Evolutionary conservation across 306 rosid genomes (phyloP).

Genomic region (Ceratonia siliqua): DNA sequence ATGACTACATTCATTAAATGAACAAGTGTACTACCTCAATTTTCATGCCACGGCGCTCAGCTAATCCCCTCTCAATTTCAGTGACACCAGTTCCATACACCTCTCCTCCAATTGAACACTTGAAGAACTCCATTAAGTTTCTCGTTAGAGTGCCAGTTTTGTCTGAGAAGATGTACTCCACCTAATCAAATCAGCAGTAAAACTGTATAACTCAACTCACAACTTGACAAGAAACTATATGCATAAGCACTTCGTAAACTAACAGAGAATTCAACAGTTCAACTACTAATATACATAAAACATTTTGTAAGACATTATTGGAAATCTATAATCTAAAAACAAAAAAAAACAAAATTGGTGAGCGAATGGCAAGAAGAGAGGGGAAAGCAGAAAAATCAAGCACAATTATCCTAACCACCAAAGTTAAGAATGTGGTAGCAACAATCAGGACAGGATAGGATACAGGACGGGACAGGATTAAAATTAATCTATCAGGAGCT

Average conservation of each 20-base stretch:
- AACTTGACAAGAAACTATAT: slow-evolving; percentile 2
- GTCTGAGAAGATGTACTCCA: slow-evolving; percentile 96
- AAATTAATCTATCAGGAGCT: neutral
- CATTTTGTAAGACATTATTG: neutral
- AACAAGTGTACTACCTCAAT: slow-evolving; percentile 49
- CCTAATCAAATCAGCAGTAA: slow-evolving; percentile 48
- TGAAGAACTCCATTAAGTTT: slow-evolving; percentile 98
- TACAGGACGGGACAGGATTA: neutral
- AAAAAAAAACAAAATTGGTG: too few relatives aligned
- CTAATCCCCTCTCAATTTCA: slow-evolving; percentile 88
- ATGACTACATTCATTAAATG: slow-evolving; percentile 8
- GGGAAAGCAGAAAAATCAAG: neutral
- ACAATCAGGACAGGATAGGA: neutral
- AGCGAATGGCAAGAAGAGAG: neutral
- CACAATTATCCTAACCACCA: neutral
- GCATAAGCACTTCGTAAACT: neutral
- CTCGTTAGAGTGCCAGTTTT: slow-evolving; percentile 98
- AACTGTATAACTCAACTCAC: slow-evolving; percentile 23
- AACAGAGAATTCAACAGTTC: slow-evolving; percentile 1
- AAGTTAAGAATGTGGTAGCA: neutral
- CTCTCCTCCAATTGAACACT: slow-evolving; percentile 98
- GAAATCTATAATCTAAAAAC: slow-evolving; percentile 1
- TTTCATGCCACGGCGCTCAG: slow-evolving; percentile 71
- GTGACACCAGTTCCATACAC: slow-evolving; percentile 89
- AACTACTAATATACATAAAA: slow-evolving; percentile 2